A percentile compares a stretch with the other conserved stretches of the same genome.
These are phyloP conservation scores for Domatiomyces globalis DNA, from an alignment of 2,329 filamentous ascomycete genomes.

Conservation along the genomic window DNA sequence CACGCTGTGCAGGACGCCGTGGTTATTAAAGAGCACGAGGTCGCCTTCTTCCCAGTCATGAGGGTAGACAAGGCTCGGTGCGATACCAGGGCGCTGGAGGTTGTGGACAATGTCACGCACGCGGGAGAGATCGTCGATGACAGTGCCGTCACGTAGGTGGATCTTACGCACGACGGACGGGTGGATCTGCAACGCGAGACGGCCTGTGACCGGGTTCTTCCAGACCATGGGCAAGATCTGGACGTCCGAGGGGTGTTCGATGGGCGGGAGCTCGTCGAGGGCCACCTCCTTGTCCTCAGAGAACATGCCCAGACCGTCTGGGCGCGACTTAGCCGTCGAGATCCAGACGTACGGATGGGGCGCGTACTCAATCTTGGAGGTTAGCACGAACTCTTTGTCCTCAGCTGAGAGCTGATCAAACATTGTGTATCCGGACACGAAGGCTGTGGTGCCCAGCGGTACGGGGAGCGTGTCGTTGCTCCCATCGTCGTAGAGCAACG, in stretches of 20 bases:
- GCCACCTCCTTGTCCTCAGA: slow-evolving; percentile 52
- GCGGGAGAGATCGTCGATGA: slow-evolving; percentile 52
- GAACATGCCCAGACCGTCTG: slow-evolving; percentile 57
- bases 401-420: slow-evolving; percentile 50
- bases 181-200: slow-evolving; percentile 58
- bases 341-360: slow-evolving; percentile 76
- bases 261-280: slow-evolving; percentile 44
- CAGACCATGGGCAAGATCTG: slow-evolving; percentile 63
- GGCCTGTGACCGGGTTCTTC: slow-evolving; percentile 58
- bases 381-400: slow-evolving; percentile 54
- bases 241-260: slow-evolving; percentile 49
- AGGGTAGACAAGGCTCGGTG: slow-evolving; percentile 52
- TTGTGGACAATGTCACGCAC: slow-evolving; percentile 58
- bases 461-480: slow-evolving; percentile 51
- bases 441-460: slow-evolving; percentile 62
- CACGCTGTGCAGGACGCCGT: slow-evolving; percentile 59
- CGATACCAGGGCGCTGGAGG: slow-evolving; percentile 59
- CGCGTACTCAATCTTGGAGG: slow-evolving; percentile 58
- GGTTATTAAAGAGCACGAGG: slow-evolving; percentile 64
- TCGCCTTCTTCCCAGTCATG: slow-evolving; percentile 69
- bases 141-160: slow-evolving; percentile 49
- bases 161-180: slow-evolving; percentile 57
- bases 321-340: slow-evolving; percentile 50
- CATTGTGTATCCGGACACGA: slow-evolving; percentile 57
- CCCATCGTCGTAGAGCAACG: slow-evolving; percentile 59